Conservation (phyloP, 495 filamentous ascomycete genomes). For the Penicillium tannophilum region DNA sequence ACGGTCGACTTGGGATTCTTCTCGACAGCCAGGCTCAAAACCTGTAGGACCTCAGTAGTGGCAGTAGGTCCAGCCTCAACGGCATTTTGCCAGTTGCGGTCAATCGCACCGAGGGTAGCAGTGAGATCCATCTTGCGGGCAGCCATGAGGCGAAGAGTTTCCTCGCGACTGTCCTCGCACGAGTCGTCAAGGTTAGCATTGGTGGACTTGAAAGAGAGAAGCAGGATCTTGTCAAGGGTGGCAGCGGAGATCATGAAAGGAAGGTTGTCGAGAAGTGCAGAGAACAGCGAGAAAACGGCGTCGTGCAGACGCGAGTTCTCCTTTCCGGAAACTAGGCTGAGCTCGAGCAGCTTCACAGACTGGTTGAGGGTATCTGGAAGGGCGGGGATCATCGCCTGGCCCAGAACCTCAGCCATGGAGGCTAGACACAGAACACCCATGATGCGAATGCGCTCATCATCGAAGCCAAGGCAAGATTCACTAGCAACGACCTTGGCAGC, state of each 20-base stretch:
- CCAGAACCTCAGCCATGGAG: slow-evolving; percentile 83
- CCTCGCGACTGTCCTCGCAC: slow-evolving; percentile 62
- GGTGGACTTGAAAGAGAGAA: slow-evolving; percentile 70
- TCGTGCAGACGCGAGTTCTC: slow-evolving; percentile 69
- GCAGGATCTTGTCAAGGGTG: slow-evolving; percentile 69
- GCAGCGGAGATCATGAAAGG: slow-evolving; percentile 81
- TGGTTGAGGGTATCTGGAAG: slow-evolving; percentile 73
- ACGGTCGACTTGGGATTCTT: slow-evolving; percentile 74
- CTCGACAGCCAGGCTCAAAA: slow-evolving; percentile 68
- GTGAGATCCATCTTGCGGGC: slow-evolving; percentile 68
- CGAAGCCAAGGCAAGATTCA: slow-evolving; percentile 69
- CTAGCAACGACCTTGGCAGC: slow-evolving; percentile 78
- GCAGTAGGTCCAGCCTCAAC: slow-evolving; percentile 60
- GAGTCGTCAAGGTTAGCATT: slow-evolving; percentile 53
- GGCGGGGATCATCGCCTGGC: slow-evolving; percentile 79
- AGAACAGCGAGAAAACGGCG: slow-evolving; percentile 76
- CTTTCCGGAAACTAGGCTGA: slow-evolving; percentile 56
- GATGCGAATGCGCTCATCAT: slow-evolving; percentile 69
- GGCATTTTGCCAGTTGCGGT: slow-evolving; percentile 69
- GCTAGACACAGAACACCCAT: slow-evolving; percentile 87
- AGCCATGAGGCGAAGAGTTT: slow-evolving; percentile 71
- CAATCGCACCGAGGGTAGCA: slow-evolving; percentile 65
- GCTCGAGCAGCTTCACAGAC: slow-evolving; percentile 66
- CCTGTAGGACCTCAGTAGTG: slow-evolving; percentile 63
- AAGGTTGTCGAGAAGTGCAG: slow-evolving; percentile 73